These are phyloP conservation scores for Cercis canadensis DNA, from an alignment of 306 rosid species.

Conservation along the genomic window DNA sequence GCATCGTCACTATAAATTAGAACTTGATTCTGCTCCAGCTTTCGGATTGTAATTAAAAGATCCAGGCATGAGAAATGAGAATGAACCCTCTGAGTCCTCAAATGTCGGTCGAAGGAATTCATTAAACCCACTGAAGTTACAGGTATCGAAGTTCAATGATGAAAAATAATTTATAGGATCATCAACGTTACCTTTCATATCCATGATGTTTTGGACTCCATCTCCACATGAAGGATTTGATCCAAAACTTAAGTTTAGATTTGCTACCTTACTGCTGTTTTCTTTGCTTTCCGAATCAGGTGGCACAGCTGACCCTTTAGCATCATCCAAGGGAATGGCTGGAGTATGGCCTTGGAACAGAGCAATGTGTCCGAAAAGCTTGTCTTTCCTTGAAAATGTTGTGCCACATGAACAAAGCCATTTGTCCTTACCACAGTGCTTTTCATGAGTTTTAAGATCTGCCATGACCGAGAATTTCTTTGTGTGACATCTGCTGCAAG, in stretches of 20 bases:
- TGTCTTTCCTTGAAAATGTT: constrained; percentile 99
- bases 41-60: constrained; percentile 70
- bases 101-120: constrained; percentile 87
- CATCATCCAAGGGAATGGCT: constrained; percentile 81
- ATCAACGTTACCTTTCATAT: constrained; percentile 66
- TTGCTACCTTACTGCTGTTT: constrained; percentile 47
- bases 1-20: constrained; percentile 39
- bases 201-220: constrained; percentile 53
- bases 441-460: constrained; percentile 97
- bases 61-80: constrained; percentile 75
- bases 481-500: constrained; percentile 89
- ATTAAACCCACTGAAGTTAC: constrained; percentile 77
- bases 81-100: constrained; percentile 77
- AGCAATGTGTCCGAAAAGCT: constrained; percentile 97
- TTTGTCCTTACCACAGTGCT: constrained; percentile 97
- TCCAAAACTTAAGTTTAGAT: constrained; percentile 62
- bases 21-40: constrained; percentile 61
- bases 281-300: constrained; percentile 59
- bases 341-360: constrained; percentile 99
- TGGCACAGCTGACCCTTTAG: constrained; percentile 48
- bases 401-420: constrained; percentile 99
- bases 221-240: constrained; percentile 55
- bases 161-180: constrained; percentile 84
- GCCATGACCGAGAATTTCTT: constrained; percentile 98
- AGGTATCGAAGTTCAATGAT: constrained; percentile 73